Conservation (phyloP, 2,329 filamentous ascomycete species). For the Elsinoe fawcettii region DNA sequence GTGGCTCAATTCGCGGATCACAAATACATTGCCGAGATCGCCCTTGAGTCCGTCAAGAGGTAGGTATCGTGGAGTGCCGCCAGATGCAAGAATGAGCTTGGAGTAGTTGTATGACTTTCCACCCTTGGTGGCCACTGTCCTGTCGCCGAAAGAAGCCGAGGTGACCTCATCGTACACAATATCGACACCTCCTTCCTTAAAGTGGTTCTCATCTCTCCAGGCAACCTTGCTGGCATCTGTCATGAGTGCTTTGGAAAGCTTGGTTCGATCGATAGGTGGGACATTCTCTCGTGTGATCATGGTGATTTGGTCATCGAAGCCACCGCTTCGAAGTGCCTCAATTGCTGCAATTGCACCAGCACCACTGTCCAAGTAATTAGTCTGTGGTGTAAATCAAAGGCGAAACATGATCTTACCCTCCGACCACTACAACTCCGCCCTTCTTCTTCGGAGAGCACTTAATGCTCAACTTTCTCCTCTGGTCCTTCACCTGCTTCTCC, state of each 20-base stretch:
- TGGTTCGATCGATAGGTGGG: conserved; percentile 79
- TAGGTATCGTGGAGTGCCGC: conserved; percentile 66
- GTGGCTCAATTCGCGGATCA: conserved; percentile 69
- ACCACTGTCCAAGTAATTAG: conserved; percentile 44
- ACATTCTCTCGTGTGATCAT: conserved; percentile 75
- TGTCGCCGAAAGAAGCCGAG: conserved; percentile 65
- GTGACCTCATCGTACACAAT: conserved; percentile 53
- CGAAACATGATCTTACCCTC: conserved; percentile 45
- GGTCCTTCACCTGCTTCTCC: conserved; percentile 67
- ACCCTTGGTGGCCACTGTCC: conserved; percentile 65
- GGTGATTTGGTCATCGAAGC: conserved; percentile 72
- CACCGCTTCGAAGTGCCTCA: conserved; percentile 73
- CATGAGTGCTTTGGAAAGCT: conserved; percentile 88
- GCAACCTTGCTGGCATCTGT: conserved; percentile 69
- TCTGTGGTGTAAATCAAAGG: neutral
- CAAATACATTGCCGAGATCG: conserved; percentile 77
- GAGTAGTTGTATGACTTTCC: conserved; percentile 68
- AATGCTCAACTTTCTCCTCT: conserved; percentile 64
- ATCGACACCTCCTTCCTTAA: conserved; percentile 53
- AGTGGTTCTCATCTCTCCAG: conserved; percentile 71
- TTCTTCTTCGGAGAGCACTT: conserved; percentile 55
- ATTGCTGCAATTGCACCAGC: conserved; percentile 74
- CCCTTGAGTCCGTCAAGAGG: conserved; percentile 77
- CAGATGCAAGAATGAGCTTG: conserved; percentile 85
- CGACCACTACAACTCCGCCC: conserved; percentile 73